Base-by-base conservation (phyloP, 371 early-diverging fungal species). In the Gilbertella persicaria region DNA sequence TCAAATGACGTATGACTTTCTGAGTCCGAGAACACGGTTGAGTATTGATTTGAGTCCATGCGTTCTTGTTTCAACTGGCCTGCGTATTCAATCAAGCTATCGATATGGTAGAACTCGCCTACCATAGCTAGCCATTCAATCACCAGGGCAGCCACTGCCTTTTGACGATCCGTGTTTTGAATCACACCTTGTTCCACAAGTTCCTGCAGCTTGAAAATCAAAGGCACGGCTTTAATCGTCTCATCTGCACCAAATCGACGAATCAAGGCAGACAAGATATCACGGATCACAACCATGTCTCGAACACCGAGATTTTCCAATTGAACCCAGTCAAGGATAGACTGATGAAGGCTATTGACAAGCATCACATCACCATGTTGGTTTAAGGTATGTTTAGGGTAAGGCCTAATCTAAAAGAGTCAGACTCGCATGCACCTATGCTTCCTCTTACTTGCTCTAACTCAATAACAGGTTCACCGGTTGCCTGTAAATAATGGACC, bases 171-270 rank as follows among this genome's bases (percentile, higher is more conserved):
- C 29, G 81, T 64, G 12, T 64, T 35, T 9, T 67, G 50, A 24
- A 75, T 62, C 0, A 40, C 35, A 0, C 63, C 69, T 14, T 72
- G 55, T 29, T 69, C 68, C 1, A 68, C 72, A 50, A 67, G 70
- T 9, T 48, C 50, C 39, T 85, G 86, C 20, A 87, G 53, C 30
- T 80, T 74, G 61, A 89, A 88, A 0, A 89, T 48, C 5, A 92
- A 61, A 2, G 89, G 88, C 0, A 86, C 61, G 0, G 80, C 79
- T 9, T 79, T 69, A 60, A 84, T 79, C 13, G 87, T 71, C 21
- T 81, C 87, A 44, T 85, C 86, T 9, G 71, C 71, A 21, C 78
- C 77, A 53, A 85, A 85, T 5, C 71, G 68, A 36, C 69, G 64
- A 16, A 83, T 78, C 45, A 83, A 37, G 1, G 79, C 71, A n/a